A percentile compares a stretch with the other conserved stretches of the same genome.
Conservation (phyloP, 1,284 basidiomycete species). For the Cryptococcus maquisensis region DNA sequence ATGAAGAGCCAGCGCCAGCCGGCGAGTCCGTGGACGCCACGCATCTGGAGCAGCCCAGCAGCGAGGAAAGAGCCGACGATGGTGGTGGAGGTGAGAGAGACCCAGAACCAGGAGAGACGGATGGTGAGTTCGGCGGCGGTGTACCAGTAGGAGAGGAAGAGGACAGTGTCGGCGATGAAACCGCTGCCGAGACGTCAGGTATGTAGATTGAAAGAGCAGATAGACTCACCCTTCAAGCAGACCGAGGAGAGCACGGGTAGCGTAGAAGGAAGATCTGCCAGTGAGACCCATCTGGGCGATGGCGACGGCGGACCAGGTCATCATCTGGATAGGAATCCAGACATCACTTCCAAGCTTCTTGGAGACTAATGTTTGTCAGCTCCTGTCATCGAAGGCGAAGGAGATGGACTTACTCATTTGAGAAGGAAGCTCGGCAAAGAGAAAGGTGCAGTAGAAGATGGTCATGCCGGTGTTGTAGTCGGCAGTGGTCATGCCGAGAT, state of each 20-base stretch:
- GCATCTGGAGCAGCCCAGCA: slow-evolving; percentile 40
- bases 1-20: slow-evolving; percentile 31
- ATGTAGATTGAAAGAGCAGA: neutral
- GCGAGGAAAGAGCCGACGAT: slow-evolving; percentile 39
- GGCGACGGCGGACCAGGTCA: slow-evolving; percentile 41
- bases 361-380: slow-evolving; percentile 17
- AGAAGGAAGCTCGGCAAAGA: slow-evolving; percentile 50
- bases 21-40: slow-evolving; percentile 20
- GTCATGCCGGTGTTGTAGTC: slow-evolving; percentile 46
- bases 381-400: slow-evolving; percentile 53
- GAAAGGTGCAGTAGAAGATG: slow-evolving; percentile 56
- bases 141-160: slow-evolving; percentile 49
- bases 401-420: slow-evolving; percentile 27
- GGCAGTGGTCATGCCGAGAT: slow-evolving; percentile 41
- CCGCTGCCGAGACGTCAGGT: slow-evolving; percentile 16
- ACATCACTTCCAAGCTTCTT: slow-evolving; percentile 48
- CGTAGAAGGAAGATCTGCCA: slow-evolving; percentile 33
- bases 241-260: slow-evolving; percentile 42
- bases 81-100: slow-evolving; percentile 16
- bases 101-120: slow-evolving; percentile 47
- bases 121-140: slow-evolving; percentile 42
- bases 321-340: slow-evolving; percentile 47
- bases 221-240: slow-evolving; percentile 33
- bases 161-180: slow-evolving; percentile 48
- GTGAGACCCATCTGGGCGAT: slow-evolving; percentile 32